A percentile compares a stretch with the other conserved stretches of the same genome.
Conservation (phyloP, 208 protist species). For the Acanthamoeba sp. region DNA sequence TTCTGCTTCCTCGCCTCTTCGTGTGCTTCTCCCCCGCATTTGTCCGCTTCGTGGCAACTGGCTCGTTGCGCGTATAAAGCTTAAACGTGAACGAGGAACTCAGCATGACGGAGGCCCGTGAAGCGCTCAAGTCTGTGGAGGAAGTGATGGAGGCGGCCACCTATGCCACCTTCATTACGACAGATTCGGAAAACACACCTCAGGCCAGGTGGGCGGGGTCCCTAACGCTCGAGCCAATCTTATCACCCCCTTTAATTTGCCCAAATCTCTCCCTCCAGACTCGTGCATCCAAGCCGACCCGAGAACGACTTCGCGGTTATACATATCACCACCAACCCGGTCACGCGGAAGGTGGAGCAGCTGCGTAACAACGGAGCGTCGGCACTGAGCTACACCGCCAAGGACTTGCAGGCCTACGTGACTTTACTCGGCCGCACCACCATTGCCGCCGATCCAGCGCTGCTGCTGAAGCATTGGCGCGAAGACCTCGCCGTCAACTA, state of each 20-base stretch:
- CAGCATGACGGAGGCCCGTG: neutral
- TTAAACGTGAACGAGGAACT: too few relatives aligned
- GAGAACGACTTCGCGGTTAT: neutral
- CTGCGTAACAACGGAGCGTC: neutral
- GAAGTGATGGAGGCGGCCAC: neutral
- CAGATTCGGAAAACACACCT: neutral
- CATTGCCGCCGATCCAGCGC: neutral
- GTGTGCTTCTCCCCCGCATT: too few relatives aligned
- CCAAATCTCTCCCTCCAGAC: neutral
- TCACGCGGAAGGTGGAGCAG: neutral
- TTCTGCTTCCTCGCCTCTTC: too few relatives aligned
- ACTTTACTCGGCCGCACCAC: neutral
- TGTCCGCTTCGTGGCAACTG: too few relatives aligned
- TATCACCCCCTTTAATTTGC: neutral
- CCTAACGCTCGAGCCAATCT: neutral
- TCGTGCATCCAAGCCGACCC: neutral
- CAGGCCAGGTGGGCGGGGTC: neutral
- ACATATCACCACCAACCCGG: neutral
- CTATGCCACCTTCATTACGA: conserved; percentile 23
- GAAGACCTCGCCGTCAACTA: neutral
- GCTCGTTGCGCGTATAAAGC: too few relatives aligned
- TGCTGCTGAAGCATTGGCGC: conserved; percentile 6
- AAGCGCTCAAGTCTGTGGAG: neutral
- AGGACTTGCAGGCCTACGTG: conserved; percentile 8
- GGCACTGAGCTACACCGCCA: neutral